Conservation (phyloP, 306 rosid species). For the Ziziphus jujuba region DNA sequence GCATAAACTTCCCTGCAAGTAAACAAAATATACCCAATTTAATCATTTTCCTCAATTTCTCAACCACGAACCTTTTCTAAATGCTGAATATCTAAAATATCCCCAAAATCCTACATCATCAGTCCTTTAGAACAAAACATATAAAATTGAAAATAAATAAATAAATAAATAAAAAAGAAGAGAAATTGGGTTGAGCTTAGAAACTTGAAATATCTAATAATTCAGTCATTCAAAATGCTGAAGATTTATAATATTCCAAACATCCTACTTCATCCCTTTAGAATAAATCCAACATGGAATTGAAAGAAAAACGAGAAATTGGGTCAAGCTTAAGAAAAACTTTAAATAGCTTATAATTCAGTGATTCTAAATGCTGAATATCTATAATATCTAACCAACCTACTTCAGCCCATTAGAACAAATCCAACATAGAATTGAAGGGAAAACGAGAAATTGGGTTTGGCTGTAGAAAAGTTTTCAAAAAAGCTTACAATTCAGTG, state of each 20-base stretch:
- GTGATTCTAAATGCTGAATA: too few relatives aligned
- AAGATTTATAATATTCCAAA: too few relatives aligned
- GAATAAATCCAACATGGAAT: too few relatives aligned
- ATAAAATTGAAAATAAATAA: not conserved
- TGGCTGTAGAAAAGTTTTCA: not conserved
- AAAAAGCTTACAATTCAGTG: conserved; percentile 72
- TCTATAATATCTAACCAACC: not conserved
- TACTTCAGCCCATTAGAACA: too few relatives aligned
- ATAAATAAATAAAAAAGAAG: too few relatives aligned
- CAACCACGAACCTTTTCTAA: not conserved
- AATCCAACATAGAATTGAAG: not conserved
- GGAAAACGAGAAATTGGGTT: not conserved
- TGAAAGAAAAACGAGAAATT: too few relatives aligned
- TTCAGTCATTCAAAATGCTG: too few relatives aligned
- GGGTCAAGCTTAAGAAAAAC: too few relatives aligned
- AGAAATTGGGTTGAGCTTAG: too few relatives aligned
- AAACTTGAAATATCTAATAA: too few relatives aligned
- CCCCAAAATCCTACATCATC: not conserved
- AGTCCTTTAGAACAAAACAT: not conserved
- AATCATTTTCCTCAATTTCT: not conserved
- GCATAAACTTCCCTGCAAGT: conserved; percentile 91
- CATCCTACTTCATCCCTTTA: too few relatives aligned
- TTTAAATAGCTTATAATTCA: too few relatives aligned
- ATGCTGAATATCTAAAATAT: not conserved
- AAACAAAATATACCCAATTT: not conserved